Percentiles rank a stretch among this genome's conserved stretches.
Conservation (phyloP, 169 alveolate species). For the Eimeria zaria region DNA sequence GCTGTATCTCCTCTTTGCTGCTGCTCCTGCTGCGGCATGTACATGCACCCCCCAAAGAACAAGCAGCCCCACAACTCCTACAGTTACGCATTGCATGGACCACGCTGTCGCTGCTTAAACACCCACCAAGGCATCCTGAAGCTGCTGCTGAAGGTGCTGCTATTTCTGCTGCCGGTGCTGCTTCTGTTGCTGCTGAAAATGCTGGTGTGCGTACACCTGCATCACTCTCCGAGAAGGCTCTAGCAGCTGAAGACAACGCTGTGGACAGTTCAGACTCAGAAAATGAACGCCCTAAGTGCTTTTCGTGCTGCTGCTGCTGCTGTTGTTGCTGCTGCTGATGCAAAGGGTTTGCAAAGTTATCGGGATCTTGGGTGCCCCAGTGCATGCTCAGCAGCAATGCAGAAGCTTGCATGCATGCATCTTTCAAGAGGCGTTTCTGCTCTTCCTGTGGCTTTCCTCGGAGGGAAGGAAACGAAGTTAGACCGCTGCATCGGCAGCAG, state of each 20-base stretch:
- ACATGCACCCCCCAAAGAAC: constrained; percentile 1
- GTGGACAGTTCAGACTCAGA: constrained; percentile 30
- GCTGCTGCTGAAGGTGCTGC: constrained; percentile 31
- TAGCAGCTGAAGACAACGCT: background rate
- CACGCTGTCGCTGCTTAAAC: background rate
- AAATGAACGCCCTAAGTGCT: background rate
- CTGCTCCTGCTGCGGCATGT: background rate
- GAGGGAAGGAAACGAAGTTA: constrained; percentile 54
- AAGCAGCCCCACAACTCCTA: background rate
- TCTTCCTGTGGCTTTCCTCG: background rate
- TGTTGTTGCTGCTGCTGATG: constrained; percentile 44
- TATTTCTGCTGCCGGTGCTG: background rate
- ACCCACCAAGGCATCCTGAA: background rate
- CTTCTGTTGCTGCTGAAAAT: background rate
- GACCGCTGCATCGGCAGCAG: constrained; percentile 82
- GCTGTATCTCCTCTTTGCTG: constrained; percentile 15
- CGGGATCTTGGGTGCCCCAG: constrained; percentile 18
- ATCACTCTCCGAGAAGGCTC: background rate
- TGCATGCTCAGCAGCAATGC: constrained; percentile 53
- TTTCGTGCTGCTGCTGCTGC: constrained; percentile 42
- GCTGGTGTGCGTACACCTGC: constrained; percentile 1
- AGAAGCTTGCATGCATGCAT: constrained; percentile 78
- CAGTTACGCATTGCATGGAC: background rate
- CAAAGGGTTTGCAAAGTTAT: background rate
- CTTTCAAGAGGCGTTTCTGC: constrained; percentile 18